Evolutionary conservation across 345 rosid genomes (phyloP), one percentile per base, ranked within the genome.

Genomic region (Melastoma malabathricum): DNA sequence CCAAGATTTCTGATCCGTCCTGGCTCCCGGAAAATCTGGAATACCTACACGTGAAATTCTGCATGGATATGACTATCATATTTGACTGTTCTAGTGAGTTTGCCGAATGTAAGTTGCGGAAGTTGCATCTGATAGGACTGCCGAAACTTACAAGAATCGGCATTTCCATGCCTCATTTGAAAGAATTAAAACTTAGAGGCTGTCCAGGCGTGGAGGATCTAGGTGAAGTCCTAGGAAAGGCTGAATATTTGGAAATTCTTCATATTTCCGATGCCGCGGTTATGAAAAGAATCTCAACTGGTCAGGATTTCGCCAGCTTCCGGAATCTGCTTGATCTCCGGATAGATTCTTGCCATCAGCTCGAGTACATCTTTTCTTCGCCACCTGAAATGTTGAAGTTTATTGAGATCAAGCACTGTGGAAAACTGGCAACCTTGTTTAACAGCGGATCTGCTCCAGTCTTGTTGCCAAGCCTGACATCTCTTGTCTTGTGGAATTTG

Each of bases 11-110:
- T 63, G 17, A 64, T 8, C 46, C 57, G 9, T 12, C 3, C 6
- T 47, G 54, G 55, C 23, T 64, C 29, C 79, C 76, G 4, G 41
- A 13, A 57, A 63, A 57, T 49, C 76, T 81, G 15, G 46, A 50
- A 59, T 63, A 16, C 31, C 69, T 78, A 15, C 46, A 62, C 47
- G 48, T 81, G 52, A 65, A 48, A 45, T 70, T 67, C 39, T 81
- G 86, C 63, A 76, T 71, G 43, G 73, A 58, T 4, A 44, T 78
- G 50, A 60, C 62, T 66, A 62, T 43, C 39, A 17, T 74, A 15
- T 48, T 63, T 22, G 39, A 44, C 16, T 12, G 15, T 46, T 34
- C 41, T 34, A 46, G 5, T 29, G 13, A 43, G 10, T 44, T 29
- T 53, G 31, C 44, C 14, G 50, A 20, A 3, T 44, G 60, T 20